Base-by-base conservation (phyloP, 2,329 filamentous ascomycete genomes). In the Fusarium vanettenii region DNA sequence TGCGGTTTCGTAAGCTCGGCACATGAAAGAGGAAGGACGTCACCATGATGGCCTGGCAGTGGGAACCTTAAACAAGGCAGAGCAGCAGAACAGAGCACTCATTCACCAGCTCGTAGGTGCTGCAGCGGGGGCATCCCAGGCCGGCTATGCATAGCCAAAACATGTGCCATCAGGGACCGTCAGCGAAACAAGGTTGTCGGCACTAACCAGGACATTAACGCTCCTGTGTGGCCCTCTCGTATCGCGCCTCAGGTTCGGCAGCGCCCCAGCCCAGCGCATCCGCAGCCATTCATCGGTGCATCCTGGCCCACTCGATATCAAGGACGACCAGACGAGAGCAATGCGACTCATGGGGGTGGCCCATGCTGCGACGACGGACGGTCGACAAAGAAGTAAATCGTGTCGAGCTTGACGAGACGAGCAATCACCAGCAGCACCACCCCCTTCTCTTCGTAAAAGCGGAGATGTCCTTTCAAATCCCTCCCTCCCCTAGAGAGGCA, bases 401-500 rank as follows among this genome's bases (percentile, higher is more conserved):
- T 11, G 43, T 48, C 43, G 43, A 25, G 43, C 22, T 48, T 16
- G 22, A 27, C 25, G 16, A 27, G 18, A n/a, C 10, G 18, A 31
- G 18, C 27, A 31, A 27, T 31, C 48, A 55, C 48, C 45, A 43
- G n/a, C 41, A 45, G 13, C 20, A 50, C 22, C 14, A 50, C 45
- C 59, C 71, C 59, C 43, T 48, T 48, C 43, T 18, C 67, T 57
- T 74, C 71, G 52, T 67, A 63, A 73, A 74, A 74, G 71, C 69
- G 64, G 72, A 74, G 45, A 55, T 22, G 52, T 33, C 25, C 27
- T 55, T 55, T 31, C 6, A 29, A n/a, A 31, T 14, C 11, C 18
- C 48, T 27, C 27, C 48, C 11, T 27, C 48, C 50, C 59, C 48
- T 62, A 33, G 63, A 70, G 43, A 55, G 33, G 39, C 29, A 73